Percentiles rank a stretch among this genome's conserved stretches.
Conservation (phyloP, 768 basidiomycete genomes). For the Cytidiella melzeri region DNA sequence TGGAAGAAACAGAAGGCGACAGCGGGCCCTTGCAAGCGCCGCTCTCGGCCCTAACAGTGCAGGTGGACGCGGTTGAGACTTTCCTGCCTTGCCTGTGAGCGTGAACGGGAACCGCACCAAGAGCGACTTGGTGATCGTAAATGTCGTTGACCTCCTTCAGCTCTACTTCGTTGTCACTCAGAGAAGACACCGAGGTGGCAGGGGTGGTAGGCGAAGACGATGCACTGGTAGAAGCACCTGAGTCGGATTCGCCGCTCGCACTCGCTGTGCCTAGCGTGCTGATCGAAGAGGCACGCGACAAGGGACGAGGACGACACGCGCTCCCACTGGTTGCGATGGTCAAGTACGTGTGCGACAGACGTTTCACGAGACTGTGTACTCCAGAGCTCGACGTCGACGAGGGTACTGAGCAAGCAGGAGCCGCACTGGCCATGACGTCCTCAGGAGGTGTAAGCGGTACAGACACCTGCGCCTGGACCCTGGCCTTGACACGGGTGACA, state of each 20-base stretch:
- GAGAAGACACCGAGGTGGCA: constrained; percentile 16
- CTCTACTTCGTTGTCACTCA: constrained; percentile 20
- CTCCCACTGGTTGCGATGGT: constrained; percentile 13
- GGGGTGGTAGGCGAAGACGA: constrained; percentile 22
- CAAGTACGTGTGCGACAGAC: constrained; percentile 40
- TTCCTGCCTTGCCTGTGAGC: constrained; percentile 36
- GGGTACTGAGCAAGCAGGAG: constrained; percentile 23
- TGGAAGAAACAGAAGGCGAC: constrained; percentile 7
- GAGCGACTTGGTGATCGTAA: constrained; percentile 28
- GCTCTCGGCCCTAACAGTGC: constrained; percentile 31
- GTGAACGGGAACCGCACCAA: constrained; percentile 41
- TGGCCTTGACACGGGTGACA: constrained; percentile 50
- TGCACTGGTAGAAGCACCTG: constrained; percentile 36
- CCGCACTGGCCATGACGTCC: constrained; percentile 20
- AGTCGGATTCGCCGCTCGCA: constrained; percentile 42
- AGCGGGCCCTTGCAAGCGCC: constrained; percentile 10
- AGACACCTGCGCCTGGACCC: constrained; percentile 43
- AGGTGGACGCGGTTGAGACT: constrained; percentile 29
- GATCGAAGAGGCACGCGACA: constrained; percentile 26
- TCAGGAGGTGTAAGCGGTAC: constrained; percentile 36
- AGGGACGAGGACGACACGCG: constrained; percentile 17
- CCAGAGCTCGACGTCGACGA: constrained; percentile 40
- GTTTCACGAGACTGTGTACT: constrained; percentile 54
- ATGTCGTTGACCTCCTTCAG: constrained; percentile 10
- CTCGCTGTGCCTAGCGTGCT: constrained; percentile 40